Evolutionary conservation across 2,329 filamentous ascomycete species (phyloP), one percentile per base, ranked within the genome.

Genomic region (Shiraia bambusicola): DNA sequence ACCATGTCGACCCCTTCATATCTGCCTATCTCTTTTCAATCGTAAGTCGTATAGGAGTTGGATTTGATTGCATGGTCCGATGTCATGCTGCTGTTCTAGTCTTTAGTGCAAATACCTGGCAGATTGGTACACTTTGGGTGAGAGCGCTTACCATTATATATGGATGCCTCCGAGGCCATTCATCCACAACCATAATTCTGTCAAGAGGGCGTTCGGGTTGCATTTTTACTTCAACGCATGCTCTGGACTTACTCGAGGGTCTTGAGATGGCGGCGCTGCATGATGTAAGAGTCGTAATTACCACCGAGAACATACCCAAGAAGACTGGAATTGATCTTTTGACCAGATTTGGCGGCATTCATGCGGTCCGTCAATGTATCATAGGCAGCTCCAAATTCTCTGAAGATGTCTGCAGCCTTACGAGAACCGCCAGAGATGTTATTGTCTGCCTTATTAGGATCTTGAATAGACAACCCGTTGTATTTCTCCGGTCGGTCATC

Each of bases 381-480:
- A 38, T 65, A 56, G 7, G 63, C 66, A 10, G 82, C 71, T 1
- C 78, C 72, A 65, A 98, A 97, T 10, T 77, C 75, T n/a, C 74
- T 64, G 51, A 88, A 73, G 34, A 96, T 87, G 7, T 79, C 73
- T 0, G 69, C 52, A 6, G 86, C 87, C 52, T 88, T 86, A 32
- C 75, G 78, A 0, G 90, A 93, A 8, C 91, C 91, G 8, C 90
- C 90, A 0, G 93, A 85, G 17, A 98, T 93, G 60, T 98, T 93
- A 65, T 97, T 97, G 17, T 77, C 72, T 0, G 80, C 66, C 44
- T 88, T 87, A 66, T 97, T 95, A 0, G 93, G 93, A 61, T 98
- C 93, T 44, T 95, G 86, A 57, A 98, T 95, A 7, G 86, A 87
- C 2, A 98, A 76, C 1, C 89, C 82, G 36, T 85, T 76, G 5